phyloP scores from a whole-genome alignment of 768 basidiomycete species.

The Galerina marginata region DNA sequence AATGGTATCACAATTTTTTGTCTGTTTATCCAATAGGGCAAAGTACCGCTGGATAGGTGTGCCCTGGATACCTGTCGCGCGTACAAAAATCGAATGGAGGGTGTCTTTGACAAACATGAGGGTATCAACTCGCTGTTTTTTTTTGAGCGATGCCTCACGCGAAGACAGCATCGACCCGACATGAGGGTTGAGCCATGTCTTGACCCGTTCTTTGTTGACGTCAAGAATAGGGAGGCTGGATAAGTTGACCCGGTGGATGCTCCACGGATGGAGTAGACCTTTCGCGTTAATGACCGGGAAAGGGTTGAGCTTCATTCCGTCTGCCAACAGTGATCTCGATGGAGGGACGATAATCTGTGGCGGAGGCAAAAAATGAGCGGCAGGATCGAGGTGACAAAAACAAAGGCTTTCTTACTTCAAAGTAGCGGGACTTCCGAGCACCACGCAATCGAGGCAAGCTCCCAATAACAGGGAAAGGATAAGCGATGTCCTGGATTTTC shows the following conservation, averaged over 20 bases:
- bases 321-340: neutral
- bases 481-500: constrained; percentile 9
- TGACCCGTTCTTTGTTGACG: constrained; percentile 13
- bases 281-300: constrained; percentile 30
- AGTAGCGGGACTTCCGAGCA: constrained; percentile 9
- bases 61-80: constrained; percentile 17
- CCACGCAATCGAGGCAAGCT: neutral
- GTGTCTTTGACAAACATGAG: constrained; percentile 36
- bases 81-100: constrained; percentile 19
- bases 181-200: constrained; percentile 39
- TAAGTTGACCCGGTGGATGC: constrained; percentile 45
- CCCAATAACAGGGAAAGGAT: constrained; percentile 19
- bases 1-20: constrained; percentile 33
- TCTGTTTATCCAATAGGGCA: constrained; percentile 25
- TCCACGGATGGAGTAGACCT: constrained; percentile 29
- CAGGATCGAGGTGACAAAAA: neutral
- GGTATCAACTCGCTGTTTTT: constrained; percentile 24
- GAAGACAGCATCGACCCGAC: constrained; percentile 30
- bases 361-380: neutral
- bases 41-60: constrained; percentile 7
- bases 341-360: neutral
- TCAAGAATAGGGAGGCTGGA: constrained; percentile 38
- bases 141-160: constrained; percentile 27
- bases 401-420: neutral
- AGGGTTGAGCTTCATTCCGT: constrained; percentile 19